Conservation (phyloP, 305 asterid species). For the Solanum hybrid region DNA sequence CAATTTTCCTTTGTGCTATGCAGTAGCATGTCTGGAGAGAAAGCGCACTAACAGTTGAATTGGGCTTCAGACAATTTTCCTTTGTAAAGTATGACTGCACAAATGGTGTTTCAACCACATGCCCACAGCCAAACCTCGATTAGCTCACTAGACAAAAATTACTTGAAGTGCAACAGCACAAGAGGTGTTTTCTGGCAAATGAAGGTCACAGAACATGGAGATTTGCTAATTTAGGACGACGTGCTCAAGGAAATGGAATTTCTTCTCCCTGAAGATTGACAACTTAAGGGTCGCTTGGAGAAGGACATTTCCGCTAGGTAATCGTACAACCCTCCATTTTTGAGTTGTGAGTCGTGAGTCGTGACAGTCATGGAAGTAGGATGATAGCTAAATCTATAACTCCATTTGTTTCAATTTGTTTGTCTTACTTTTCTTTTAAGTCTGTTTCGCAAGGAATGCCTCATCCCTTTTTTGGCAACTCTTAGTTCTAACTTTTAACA, state of each 20-base stretch:
- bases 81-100: background rate
- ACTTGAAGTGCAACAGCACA: background rate
- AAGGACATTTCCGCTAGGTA: background rate
- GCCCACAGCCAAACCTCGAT: background rate
- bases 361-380: background rate
- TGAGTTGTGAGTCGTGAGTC: background rate
- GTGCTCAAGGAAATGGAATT: background rate
- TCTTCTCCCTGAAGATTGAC: background rate
- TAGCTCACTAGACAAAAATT: background rate
- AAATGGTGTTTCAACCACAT: background rate
- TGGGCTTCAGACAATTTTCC: background rate
- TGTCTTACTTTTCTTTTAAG: background rate
- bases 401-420: background rate
- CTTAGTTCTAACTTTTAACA: background rate
- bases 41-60: background rate
- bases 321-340: background rate
- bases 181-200: background rate
- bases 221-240: background rate
- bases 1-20: background rate
- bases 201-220: background rate
- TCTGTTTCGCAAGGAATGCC: background rate
- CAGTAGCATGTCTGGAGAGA: background rate
- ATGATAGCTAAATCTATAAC: background rate
- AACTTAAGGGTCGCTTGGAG: background rate
- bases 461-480: background rate